Conservation (phyloP, 768 basidiomycete species). For the Boletus pseudo-olivaceus region DNA sequence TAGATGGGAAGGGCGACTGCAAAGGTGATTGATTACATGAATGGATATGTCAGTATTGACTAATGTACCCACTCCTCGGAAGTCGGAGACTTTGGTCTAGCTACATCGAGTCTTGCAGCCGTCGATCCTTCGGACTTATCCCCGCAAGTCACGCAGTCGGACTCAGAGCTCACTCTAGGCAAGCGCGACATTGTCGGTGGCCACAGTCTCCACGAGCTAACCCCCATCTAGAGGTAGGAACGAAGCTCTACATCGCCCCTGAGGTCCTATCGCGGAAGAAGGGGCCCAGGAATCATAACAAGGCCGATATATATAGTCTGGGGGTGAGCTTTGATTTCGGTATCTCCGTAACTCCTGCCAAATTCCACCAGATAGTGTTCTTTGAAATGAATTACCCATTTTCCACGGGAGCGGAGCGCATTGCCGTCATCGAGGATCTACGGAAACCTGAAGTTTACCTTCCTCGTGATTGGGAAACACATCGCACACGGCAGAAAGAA, state of each 20-base stretch:
- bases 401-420: constrained; percentile 78
- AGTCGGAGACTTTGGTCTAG: constrained; percentile 94
- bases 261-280: constrained; percentile 70
- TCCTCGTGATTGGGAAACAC: constrained; percentile 68
- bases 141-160: constrained; percentile 40
- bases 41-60: neutral
- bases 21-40: constrained; percentile 47
- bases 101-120: constrained; percentile 76
- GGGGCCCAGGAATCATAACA: constrained; percentile 72
- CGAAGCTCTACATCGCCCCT: constrained; percentile 88
- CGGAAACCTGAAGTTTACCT: constrained; percentile 72
- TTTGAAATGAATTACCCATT: constrained; percentile 95
- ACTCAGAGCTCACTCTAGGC: constrained; percentile 78
- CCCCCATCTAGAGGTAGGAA: constrained; percentile 71
- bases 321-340: constrained; percentile 53
- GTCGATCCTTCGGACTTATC: constrained; percentile 71
- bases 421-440: constrained; percentile 75
- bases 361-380: constrained; percentile 71
- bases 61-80: neutral
- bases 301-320: constrained; percentile 93
- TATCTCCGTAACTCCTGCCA: neutral
- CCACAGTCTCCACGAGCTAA: neutral
- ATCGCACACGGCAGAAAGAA: constrained; percentile 59
- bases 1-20: constrained; percentile 80
- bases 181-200: constrained; percentile 8